Base-by-base conservation (phyloP, 495 filamentous ascomycete species). In the Hypoxylon lienhwacheense region DNA sequence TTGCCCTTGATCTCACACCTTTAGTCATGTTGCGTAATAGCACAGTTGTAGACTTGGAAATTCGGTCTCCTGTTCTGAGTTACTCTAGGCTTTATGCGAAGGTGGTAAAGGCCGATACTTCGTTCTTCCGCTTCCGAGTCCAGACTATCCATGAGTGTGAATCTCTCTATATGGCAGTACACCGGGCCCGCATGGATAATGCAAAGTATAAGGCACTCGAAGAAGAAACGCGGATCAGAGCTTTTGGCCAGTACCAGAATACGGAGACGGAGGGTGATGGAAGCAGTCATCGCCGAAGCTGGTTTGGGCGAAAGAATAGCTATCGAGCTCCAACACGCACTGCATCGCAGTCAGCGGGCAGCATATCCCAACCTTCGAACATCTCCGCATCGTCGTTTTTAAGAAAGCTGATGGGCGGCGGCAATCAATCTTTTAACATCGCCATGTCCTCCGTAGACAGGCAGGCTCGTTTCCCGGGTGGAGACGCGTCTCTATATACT, bases 11-110 rank as follows among this genome's bases (percentile, higher is more conserved):
- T 59, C 80, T 99, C 11, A 96, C 91, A 1, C 93, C 93, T 0
- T 72, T 93, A 7, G 91, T 96, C 10, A 85, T 88, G 58, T 82
- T 97, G 33, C 85, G 92, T 53, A 84, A 89, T 36, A 91, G 91
- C 42, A 97, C 88, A 14, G 91, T 87, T 15, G 79, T 97, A 24
- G 93, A 99, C 66, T 90, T 99, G 41, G 91, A 92, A 39, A 90
- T 99, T 60, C 84, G 88, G 34, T 96, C 91, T 7, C 86, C 85
- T 10, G 89, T 84, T 11, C 41, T 67, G 20, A 65, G 55, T 32
- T 67, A 67, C 42, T 64, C 82, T 4, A 83, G 84, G 24, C 90
- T 88, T 1, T 81, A 82, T 48, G 77, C 90, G 25, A 81, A 80
- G n/a, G 77, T 82, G 37, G 85, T 80, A 53, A 90, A 89, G 62